Evolutionary conservation across 495 filamentous ascomycete genomes (phyloP).

Genomic region (Glonium stellatum): DNA sequence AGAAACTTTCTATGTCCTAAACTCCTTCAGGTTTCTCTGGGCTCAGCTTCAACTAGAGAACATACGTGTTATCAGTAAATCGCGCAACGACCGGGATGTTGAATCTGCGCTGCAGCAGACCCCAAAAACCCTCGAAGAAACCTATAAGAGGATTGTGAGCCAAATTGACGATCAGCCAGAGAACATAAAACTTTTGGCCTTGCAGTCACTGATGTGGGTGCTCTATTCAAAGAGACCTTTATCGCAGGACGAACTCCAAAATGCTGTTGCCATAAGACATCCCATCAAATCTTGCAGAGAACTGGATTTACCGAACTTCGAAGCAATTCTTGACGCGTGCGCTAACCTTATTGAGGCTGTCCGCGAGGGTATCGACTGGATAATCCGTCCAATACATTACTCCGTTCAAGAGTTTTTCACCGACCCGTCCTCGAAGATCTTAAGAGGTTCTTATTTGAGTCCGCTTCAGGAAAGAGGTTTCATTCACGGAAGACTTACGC

Average conservation of each 20-base stretch:
- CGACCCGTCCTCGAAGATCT: neutral
- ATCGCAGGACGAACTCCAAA: too few species aligned
- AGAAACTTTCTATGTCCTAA: neutral
- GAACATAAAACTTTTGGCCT: neutral
- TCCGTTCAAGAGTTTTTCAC: conserved; percentile 1
- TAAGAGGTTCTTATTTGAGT: too few species aligned
- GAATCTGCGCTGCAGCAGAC: neutral
- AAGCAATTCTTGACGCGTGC: neutral
- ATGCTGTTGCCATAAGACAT: too few species aligned
- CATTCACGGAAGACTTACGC: neutral
- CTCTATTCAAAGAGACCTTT: neutral
- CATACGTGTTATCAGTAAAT: neutral
- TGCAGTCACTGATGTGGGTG: neutral
- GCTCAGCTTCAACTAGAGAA: neutral
- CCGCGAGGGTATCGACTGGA: neutral
- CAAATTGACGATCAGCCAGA: neutral
- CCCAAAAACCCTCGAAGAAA: neutral
- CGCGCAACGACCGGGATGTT: neutral
- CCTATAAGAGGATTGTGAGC: neutral
- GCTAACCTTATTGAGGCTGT: neutral
- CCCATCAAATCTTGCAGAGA: too few species aligned
- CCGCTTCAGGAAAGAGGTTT: too few species aligned
- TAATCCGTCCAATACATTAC: neutral
- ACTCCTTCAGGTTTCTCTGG: neutral
- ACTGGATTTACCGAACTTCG: too few species aligned